These are phyloP conservation scores for Chernovozyma aurita DNA, from an alignment of 1,139 yeast species.

Conservation along the genomic window DNA sequence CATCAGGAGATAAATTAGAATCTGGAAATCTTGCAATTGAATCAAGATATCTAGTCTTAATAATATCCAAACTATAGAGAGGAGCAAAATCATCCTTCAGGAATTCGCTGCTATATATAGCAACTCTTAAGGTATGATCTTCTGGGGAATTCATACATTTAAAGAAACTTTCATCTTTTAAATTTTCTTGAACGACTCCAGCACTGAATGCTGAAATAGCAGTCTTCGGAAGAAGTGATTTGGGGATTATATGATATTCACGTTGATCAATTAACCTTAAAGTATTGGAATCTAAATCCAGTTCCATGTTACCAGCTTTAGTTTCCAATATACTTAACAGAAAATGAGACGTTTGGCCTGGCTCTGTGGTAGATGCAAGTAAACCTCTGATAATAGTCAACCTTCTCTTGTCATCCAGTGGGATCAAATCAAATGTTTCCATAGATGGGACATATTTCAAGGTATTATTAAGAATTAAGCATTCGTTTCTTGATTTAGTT, in stretches of 20 bases:
- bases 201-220: not conserved
- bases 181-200: slow-evolving; percentile 8
- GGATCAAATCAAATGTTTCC: slow-evolving; percentile 16
- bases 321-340: slow-evolving; percentile 26
- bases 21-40: slow-evolving; percentile 25
- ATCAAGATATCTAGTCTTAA: slow-evolving; percentile 25
- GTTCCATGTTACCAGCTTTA: slow-evolving; percentile 6
- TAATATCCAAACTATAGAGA: slow-evolving; percentile 21
- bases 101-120: slow-evolving; percentile 32
- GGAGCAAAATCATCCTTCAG: slow-evolving; percentile 20
- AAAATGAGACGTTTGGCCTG: slow-evolving; percentile 31
- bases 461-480: slow-evolving; percentile 31
- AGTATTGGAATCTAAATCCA: not conserved
- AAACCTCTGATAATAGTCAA: slow-evolving; percentile 32
- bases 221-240: not conserved
- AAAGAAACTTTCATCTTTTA: slow-evolving; percentile 35
- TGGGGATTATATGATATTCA: slow-evolving; percentile 2
- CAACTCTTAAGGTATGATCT: slow-evolving; percentile 29
- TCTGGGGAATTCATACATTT: slow-evolving; percentile 21
- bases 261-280: not conserved
- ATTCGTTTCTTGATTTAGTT: slow-evolving; percentile 12
- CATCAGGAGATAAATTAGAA: slow-evolving; percentile 24
- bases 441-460: slow-evolving; percentile 28
- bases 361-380: slow-evolving; percentile 15
- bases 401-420: slow-evolving; percentile 15